A percentile compares a stretch with the other conserved stretches of the same genome.
These are phyloP conservation scores for Lactuca sativa DNA, from an alignment of 129 eudicot genomes.

Conservation along the genomic window DNA sequence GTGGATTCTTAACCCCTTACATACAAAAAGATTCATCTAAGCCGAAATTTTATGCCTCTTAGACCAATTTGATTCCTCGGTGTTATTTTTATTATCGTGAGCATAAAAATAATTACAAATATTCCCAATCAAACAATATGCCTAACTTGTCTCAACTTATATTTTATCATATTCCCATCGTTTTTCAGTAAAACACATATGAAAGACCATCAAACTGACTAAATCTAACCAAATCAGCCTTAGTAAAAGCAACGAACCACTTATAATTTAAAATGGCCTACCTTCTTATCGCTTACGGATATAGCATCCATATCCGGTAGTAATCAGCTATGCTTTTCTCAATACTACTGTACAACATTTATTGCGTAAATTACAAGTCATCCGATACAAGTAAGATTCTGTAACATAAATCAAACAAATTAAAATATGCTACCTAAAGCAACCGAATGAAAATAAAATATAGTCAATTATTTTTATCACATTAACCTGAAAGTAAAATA, in stretches of 20 bases:
- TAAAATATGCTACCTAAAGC: too few relatives aligned
- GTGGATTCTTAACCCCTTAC: neutral
- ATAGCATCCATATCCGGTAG: too few relatives aligned
- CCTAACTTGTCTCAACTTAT: neutral
- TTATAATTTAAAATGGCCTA: too few relatives aligned
- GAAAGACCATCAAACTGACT: too few relatives aligned
- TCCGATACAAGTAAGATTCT: neutral
- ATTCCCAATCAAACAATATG: neutral
- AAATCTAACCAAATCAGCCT: too few relatives aligned
- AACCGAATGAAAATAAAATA: neutral
- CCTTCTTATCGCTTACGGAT: too few relatives aligned
- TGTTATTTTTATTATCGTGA: neutral
- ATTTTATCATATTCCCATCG: conserved; percentile 1
- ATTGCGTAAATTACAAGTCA: too few relatives aligned
- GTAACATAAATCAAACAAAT: neutral
- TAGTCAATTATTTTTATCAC: neutral
- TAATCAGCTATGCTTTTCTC: too few relatives aligned
- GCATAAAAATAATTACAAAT: neutral
- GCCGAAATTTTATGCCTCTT: neutral
- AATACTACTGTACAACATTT: too few relatives aligned
- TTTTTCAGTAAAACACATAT: neutral
- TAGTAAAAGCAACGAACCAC: too few relatives aligned
- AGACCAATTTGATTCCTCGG: neutral
- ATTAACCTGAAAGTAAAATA: neutral
- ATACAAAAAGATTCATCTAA: conserved; percentile 1